phyloP scores from a whole-genome alignment of 1,139 yeast genomes.

The Candida dubliniensis region DNA sequence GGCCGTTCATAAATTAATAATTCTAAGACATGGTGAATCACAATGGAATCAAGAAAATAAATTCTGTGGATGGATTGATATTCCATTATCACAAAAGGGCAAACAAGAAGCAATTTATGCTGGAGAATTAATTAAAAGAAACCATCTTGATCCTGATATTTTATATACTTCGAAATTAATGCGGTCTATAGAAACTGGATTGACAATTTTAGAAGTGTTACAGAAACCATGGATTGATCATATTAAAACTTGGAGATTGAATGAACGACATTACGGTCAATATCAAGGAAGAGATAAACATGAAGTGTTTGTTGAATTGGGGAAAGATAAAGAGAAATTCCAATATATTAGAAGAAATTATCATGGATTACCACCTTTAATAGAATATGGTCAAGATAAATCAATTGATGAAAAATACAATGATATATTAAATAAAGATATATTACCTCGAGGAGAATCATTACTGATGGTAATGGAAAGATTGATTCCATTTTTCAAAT shows the following conservation, averaged over 20 bases:
- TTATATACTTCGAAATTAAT: slow-evolving; percentile 66
- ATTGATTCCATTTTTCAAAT: slow-evolving; percentile 53
- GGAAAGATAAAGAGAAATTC: slow-evolving; percentile 51
- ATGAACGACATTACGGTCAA: slow-evolving; percentile 78
- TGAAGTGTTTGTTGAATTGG: slow-evolving; percentile 52
- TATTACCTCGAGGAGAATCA: slow-evolving; percentile 68
- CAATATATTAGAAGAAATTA: slow-evolving; percentile 68
- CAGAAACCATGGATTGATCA: slow-evolving; percentile 49
- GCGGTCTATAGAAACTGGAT: slow-evolving; percentile 67
- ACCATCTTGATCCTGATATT: slow-evolving; percentile 47
- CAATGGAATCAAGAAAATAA: slow-evolving; percentile 68
- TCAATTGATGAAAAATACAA: slow-evolving; percentile 49
- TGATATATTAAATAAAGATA: slow-evolving; percentile 20
- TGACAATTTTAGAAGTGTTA: slow-evolving; percentile 53
- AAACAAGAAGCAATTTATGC: slow-evolving; percentile 60
- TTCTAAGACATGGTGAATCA: slow-evolving; percentile 76
- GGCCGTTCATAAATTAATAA: slow-evolving; percentile 40
- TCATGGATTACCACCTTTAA: slow-evolving; percentile 66
- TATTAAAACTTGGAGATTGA: slow-evolving; percentile 64
- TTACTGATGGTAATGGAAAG: slow-evolving; percentile 64
- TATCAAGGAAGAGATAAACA: slow-evolving; percentile 67
- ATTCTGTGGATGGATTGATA: slow-evolving; percentile 87
- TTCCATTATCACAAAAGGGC: slow-evolving; percentile 62
- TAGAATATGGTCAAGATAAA: slow-evolving; percentile 26
- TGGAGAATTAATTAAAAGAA: slow-evolving; percentile 48